Evolutionary conservation across 148 eudicot species (phyloP), one percentile per base, ranked within the genome.

Genomic region (Camellia lanceoleosa): DNA sequence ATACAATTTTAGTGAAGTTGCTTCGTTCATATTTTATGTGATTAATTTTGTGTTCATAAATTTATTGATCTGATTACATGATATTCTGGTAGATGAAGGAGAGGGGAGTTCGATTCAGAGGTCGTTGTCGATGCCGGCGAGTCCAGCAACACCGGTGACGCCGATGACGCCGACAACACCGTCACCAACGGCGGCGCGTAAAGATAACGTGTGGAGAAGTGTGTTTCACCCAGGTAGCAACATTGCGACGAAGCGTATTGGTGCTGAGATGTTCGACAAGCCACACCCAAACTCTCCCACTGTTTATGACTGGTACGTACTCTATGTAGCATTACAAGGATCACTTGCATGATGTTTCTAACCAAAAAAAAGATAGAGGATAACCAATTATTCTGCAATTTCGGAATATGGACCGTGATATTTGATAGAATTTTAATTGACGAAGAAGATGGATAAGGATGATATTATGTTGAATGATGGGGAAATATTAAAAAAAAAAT

Each of bases 141-240:
- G 73, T 6, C 87, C 87, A 10, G 77, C 15, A 58, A 77, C 91
- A 3, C 92, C 97, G 11, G 68, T 73, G 42, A 83, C 94, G 2
- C 98, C 98, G 1, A 78, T 58, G 74, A 91, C 94, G 18, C 91
- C 93, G 52, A 73, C 91, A 10, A 83, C 91, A 0, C 87, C 87
- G 59, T 80, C 86, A 9, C 89, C 90, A 0, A 76, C 82, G 67
- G 67, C 87, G 74, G 86, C 87, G 10, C 68, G 80, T 7, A 89
- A 85, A 73, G 97, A 88, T 7, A 89, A 91, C 79, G 93, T 90
- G 84, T 91, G 98, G 98, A 90, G 98, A 92, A 91, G 98, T 60
- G 97, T 92, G 76, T 94, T 92, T 80, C 73, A 92, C 71, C 97
- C 97, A 0, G 98, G 97, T 49, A 91, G 97, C 80, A 94, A 94